These are phyloP conservation scores for Furculomyces boomerangus DNA, from an alignment of 371 early-diverging fungal genomes.

Conservation along the genomic window DNA sequence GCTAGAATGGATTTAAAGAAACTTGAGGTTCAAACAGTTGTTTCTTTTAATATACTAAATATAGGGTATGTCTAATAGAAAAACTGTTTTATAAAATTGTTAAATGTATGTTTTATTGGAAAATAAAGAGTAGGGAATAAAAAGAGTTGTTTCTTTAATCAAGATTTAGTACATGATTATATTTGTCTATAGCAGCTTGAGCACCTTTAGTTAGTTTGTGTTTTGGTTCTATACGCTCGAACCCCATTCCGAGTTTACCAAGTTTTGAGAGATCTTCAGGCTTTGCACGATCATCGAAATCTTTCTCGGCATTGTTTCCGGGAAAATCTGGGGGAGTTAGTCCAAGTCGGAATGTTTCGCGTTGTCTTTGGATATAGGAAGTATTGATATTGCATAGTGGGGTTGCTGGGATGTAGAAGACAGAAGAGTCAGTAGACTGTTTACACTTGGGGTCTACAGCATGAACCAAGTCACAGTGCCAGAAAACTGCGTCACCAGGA, in stretches of 20 bases:
- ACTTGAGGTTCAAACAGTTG: no score
- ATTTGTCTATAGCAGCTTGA: not conserved
- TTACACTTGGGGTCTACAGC: not conserved
- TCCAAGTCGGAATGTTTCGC: not conserved
- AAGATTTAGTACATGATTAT: not conserved
- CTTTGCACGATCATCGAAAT: not conserved
- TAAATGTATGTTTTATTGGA: no score
- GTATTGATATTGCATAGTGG: not conserved
- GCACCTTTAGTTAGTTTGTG: not conserved
- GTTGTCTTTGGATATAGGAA: not conserved
- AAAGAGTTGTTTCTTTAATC: no score
- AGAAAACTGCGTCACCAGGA: not conserved
- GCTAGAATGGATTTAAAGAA: no score
- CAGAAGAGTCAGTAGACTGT: not conserved
- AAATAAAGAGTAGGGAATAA: no score
- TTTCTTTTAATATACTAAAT: no score
- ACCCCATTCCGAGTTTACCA: not conserved
- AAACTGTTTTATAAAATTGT: no score
- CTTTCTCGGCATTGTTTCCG: not conserved
- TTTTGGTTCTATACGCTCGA: not conserved
- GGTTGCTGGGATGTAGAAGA: not conserved
- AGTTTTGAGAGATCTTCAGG: not conserved
- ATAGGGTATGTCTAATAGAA: no score
- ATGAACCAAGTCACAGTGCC: not conserved
- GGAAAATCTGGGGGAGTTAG: not conserved